A percentile compares a stretch with the other conserved stretches of the same genome.
Evolutionary conservation across 2,329 filamentous ascomycete genomes (phyloP).

Genomic region (Tolypocladium tundrense): DNA sequence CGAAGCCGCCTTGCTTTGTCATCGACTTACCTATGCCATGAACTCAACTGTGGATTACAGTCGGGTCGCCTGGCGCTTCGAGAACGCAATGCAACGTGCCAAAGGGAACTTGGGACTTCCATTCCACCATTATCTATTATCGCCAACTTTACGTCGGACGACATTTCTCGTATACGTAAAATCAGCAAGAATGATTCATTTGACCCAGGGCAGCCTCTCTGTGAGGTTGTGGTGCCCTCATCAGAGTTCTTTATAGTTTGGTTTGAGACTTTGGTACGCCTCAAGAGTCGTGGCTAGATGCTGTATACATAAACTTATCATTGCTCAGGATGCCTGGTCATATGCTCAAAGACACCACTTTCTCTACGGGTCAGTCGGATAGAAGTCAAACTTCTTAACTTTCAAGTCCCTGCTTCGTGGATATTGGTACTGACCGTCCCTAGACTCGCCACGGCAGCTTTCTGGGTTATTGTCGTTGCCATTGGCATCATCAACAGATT

Average conservation of each 20-base stretch:
- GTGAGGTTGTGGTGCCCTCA: not conserved
- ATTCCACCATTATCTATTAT: not conserved
- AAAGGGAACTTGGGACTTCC: not conserved
- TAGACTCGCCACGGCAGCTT: constrained; percentile 22
- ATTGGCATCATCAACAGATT: constrained; percentile 24
- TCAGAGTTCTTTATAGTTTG: not conserved
- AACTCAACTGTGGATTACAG: not conserved
- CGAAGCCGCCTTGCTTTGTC: not conserved
- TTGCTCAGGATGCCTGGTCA: not conserved
- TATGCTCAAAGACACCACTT: not conserved
- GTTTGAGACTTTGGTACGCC: not conserved
- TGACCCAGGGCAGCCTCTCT: not conserved
- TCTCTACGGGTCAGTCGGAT: not conserved
- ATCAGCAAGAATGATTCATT: not conserved
- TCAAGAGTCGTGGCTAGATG: not conserved
- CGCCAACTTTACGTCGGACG: not conserved
- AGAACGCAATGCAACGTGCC: constrained; percentile 3
- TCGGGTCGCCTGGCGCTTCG: not conserved
- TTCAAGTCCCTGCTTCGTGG: not conserved
- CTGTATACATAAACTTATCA: not conserved
- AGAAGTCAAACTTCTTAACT: not conserved
- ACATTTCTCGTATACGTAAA: not conserved
- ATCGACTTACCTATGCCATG: constrained; percentile 2
- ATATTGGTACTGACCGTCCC: not conserved
- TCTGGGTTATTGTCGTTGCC: constrained; percentile 28